These are phyloP conservation scores for Oxytropis ochrocephala DNA, from an alignment of 306 rosid species.

Conservation along the genomic window DNA sequence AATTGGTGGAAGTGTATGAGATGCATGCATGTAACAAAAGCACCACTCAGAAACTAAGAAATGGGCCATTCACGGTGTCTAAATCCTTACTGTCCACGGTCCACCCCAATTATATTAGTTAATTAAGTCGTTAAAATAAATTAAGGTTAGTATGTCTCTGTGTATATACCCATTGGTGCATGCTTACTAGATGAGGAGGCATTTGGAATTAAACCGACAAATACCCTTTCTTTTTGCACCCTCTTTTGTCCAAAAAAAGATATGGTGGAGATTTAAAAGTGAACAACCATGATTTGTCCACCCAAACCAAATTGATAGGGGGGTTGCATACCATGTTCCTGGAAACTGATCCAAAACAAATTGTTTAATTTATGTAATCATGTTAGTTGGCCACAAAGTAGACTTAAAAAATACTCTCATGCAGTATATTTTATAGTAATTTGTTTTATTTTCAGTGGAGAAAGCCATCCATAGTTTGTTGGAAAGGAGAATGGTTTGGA, in stretches of 20 bases:
- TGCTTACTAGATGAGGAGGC: background rate
- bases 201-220: constrained; percentile 8
- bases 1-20: too few relatives aligned
- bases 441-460: constrained; percentile 8
- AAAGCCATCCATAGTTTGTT: constrained; percentile 9
- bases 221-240: constrained; percentile 9
- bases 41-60: background rate
- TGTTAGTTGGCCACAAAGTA: constrained; percentile 23
- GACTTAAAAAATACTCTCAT: background rate
- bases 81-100: background rate
- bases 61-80: background rate
- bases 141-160: background rate
- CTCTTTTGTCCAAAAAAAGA: constrained; percentile 1
- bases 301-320: constrained; percentile 13
- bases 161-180: background rate
- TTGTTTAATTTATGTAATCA: constrained; percentile 18
- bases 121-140: background rate
- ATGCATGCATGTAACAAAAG: background rate
- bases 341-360: constrained; percentile 16
- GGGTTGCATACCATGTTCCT: constrained; percentile 17
- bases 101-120: background rate
- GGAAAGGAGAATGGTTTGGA: too few relatives aligned
- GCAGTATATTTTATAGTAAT: background rate
- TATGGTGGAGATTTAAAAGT: background rate
- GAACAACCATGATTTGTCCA: constrained; percentile 3